A percentile compares a stretch with the other conserved stretches of the same genome.
Evolutionary conservation across 768 basidiomycete species (phyloP).

Genomic region (Boletus sensibilis): DNA sequence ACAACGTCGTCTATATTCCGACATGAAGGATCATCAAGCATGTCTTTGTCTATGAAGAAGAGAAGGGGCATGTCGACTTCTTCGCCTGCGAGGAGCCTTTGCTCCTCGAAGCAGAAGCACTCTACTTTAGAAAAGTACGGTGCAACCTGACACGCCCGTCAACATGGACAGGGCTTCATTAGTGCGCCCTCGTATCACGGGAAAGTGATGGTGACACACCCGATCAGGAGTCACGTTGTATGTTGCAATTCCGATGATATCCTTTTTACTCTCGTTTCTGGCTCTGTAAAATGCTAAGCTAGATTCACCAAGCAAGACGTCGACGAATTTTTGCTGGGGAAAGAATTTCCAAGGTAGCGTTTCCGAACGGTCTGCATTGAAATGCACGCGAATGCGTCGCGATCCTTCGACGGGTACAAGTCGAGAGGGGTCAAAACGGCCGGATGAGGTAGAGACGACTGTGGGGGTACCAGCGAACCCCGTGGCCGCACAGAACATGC

Average conservation of each 20-base stretch:
- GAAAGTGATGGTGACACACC: slow-evolving; percentile 45
- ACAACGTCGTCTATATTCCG: slow-evolving; percentile 88
- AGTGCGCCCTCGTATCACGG: neutral
- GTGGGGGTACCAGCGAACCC: slow-evolving; percentile 96
- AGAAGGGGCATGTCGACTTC: slow-evolving; percentile 98
- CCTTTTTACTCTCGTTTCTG: slow-evolving; percentile 77
- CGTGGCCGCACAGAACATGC: slow-evolving; percentile 97
- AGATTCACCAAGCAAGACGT: slow-evolving; percentile 92
- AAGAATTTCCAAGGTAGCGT: slow-evolving; percentile 91
- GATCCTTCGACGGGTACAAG: slow-evolving; percentile 71
- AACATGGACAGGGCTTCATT: neutral
- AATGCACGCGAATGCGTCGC: slow-evolving; percentile 86
- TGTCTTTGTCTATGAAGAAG: slow-evolving; percentile 98
- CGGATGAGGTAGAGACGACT: slow-evolving; percentile 60
- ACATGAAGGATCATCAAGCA: slow-evolving; percentile 89
- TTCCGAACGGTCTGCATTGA: slow-evolving; percentile 91
- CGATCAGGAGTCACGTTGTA: slow-evolving; percentile 99
- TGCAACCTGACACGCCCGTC: slow-evolving; percentile 61
- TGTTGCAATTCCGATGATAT: slow-evolving; percentile 97
- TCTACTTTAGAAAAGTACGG: slow-evolving; percentile 99
- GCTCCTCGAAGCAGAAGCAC: slow-evolving; percentile 99
- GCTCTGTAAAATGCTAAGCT: slow-evolving; percentile 96
- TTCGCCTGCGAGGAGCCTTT: slow-evolving; percentile 89
- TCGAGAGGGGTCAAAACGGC: slow-evolving; percentile 79
- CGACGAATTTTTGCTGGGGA: slow-evolving; percentile 87